Evolutionary conservation across 2,329 filamentous ascomycete species (phyloP), one percentile per base, ranked within the genome.

Genomic region (Fusarium sublunatum): DNA sequence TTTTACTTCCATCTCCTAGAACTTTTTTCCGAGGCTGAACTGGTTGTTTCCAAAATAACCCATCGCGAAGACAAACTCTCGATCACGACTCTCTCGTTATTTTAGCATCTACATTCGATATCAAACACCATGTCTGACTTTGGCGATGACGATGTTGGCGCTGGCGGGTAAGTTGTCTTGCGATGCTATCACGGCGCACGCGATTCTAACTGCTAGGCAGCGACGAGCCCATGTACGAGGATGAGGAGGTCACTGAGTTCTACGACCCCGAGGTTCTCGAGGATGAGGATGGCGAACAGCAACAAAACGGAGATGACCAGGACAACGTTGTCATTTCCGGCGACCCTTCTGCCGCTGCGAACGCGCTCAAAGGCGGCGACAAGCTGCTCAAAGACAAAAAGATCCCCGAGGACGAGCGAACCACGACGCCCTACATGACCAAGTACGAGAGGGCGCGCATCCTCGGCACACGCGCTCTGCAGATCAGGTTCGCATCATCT

Each of bases 401-500:
- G 80, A 94, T 99, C 45, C 86, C 93, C 53, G 91, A 92, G 68
- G 91, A 93, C 67, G 87, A 96, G 79, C 88, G 95, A 71, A 91
- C 87, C 24, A 99, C 95, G 8, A 99, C 95, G 26, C 95, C 94
- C 3, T 99, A 97, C 81, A 96, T 99, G 94, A 99, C 95, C 68
- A 99, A 99, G 82, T 99, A 99, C 79, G 95, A 99, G 83, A 87
- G 89, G 70, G 95, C 95, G 64, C 88, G 95, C 74, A 94, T 99
- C 58, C 81, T 99, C 65, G 95, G 95, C 43, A 98, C 95, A 36
- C 86, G 95, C 68, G 95, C 95, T 36, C 79, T 98, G 74, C 95
- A 99, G 79, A 98, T 99, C 74, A 97, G 92, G 92, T 96, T 78
- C 47, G 87, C 51, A 45, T 44, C 35, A 39, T 24, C 24, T 26